Evolutionary conservation across 2,329 filamentous ascomycete genomes (phyloP).

Genomic region (Alternaria postmessia): DNA sequence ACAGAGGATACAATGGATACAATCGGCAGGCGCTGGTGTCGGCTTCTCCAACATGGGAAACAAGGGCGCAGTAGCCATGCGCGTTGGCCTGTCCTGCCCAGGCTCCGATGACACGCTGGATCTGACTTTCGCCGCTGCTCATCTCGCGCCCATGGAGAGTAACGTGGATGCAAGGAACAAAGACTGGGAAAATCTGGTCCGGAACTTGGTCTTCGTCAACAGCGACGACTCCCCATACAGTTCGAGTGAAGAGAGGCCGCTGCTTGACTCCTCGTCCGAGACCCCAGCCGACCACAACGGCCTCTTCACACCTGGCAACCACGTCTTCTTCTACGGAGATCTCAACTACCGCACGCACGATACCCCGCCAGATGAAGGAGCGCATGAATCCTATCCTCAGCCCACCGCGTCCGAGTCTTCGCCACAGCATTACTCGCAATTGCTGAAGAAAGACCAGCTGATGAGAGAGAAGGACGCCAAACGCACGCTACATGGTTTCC

Average conservation of each 20-base stretch:
- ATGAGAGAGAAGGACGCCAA: constrained; percentile 72
- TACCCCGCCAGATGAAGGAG: constrained; percentile 66
- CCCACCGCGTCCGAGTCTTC: constrained; percentile 58
- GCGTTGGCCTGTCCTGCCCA: constrained; percentile 66
- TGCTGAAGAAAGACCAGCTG: constrained; percentile 82
- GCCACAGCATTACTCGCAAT: constrained; percentile 68
- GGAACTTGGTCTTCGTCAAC: constrained; percentile 75
- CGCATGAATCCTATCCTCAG: constrained; percentile 69
- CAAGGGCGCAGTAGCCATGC: constrained; percentile 87
- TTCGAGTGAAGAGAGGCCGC: constrained; percentile 42
- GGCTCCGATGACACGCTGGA: constrained; percentile 61
- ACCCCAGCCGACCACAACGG: constrained; percentile 59
- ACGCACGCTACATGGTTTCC: constrained; percentile 78
- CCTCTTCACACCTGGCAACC: constrained; percentile 77
- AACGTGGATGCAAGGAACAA: constrained; percentile 77
- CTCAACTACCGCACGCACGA: constrained; percentile 91
- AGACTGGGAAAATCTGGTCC: constrained; percentile 87
- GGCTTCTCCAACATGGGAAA: constrained; percentile 91
- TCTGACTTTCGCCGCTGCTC: constrained; percentile 86
- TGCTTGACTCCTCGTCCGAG: constrained; percentile 33
- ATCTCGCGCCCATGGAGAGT: constrained; percentile 88
- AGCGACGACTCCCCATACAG: constrained; percentile 43
- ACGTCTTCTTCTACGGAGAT: constrained; percentile 89
- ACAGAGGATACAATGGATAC: constrained; percentile 68
- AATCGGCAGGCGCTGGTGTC: constrained; percentile 83